phyloP scores from a whole-genome alignment of 2,329 filamentous ascomycete genomes.

The Salinomyces thailandicus region DNA sequence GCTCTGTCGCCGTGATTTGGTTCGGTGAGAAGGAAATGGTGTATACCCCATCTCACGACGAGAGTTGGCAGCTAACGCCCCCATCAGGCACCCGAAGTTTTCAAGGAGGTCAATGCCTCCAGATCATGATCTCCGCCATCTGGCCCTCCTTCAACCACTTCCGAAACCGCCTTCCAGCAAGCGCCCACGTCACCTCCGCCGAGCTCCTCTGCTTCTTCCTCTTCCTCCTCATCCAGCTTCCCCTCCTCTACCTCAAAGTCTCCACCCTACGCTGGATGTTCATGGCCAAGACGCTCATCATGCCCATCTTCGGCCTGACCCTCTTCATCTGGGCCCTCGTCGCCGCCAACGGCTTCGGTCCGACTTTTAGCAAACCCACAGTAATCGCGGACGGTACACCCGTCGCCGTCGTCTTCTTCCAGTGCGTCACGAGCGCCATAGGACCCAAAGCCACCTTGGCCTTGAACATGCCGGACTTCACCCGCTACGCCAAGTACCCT shows the following conservation, averaged over 20 bases:
- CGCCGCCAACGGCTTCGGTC: constrained; percentile 39
- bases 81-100: constrained; percentile 1
- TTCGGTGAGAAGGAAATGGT: background rate
- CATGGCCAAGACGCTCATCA: constrained; percentile 33
- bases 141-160: constrained; percentile 4
- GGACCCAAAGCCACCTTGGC: constrained; percentile 3
- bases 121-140: constrained; percentile 1
- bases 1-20: constrained; percentile 1
- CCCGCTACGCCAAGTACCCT: constrained; percentile 25
- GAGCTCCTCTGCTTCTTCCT: constrained; percentile 28
- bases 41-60: background rate
- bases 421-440: constrained; percentile 15
- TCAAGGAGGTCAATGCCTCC: constrained; percentile 1
- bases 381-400: constrained; percentile 9
- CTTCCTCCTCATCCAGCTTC: constrained; percentile 33
- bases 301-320: constrained; percentile 50
- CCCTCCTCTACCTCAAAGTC: constrained; percentile 33
- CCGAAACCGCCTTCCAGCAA: constrained; percentile 1
- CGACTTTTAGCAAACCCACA: constrained; percentile 13
- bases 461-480: constrained; percentile 25
- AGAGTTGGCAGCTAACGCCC: too few species aligned
- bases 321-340: constrained; percentile 54
- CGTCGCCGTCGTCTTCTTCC: constrained; percentile 10
- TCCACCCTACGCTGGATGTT: constrained; percentile 43
- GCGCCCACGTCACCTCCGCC: background rate